Evolutionary conservation across 1,139 yeast genomes (phyloP), one percentile per base, ranked within the genome.

Genomic region (Scheffersomyces cryptocercus): DNA sequence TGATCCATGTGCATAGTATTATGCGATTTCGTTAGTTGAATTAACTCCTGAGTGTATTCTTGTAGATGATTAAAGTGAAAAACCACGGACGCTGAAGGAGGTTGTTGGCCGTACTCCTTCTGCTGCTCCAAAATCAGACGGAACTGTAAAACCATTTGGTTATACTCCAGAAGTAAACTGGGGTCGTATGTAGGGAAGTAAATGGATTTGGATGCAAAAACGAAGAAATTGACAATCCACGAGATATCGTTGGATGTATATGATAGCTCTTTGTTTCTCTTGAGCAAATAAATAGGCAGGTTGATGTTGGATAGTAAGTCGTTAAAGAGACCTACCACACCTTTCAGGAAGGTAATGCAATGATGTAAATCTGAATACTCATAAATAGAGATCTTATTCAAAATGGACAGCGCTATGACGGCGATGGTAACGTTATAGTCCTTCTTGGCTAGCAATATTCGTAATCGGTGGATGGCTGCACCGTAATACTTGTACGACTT

Each of bases 341-440:
- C 71, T 31, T 58, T 55, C 28, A 61, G 53, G 39, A 65, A 65
- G 10, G 65, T 54, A 5, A 54, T 41, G 6, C 61, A 54, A 28
- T 61, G 54, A 11, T 50, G 41, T 29, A 61, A 47, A 38, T 57
- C 54, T 12, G 49, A 41, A 38, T 54, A 54, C 37, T 64, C 67
- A 37, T 61, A 64, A 14, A 64, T 55, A 36, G 65, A 55, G 13
- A 62, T 51, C 37, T 55, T 59, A 46, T 62, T 63, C 15, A 66
- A 52, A n/a, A 62, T 36, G 8, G 61, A 56, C 28, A 62, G 55
- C 2, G 59, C 61, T 5, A 58, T 45, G 11, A 64, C 49, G 1
- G 66, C 59, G 3, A 61, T 42, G 11, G 57, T 51, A 4, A 61
- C 48, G 39, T 61, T 56, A 43, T 54, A 53, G 24, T 54, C 44